These are phyloP conservation scores for Sphenostylis stenocarpa DNA, from an alignment of 306 rosid genomes.

Conservation along the genomic window DNA sequence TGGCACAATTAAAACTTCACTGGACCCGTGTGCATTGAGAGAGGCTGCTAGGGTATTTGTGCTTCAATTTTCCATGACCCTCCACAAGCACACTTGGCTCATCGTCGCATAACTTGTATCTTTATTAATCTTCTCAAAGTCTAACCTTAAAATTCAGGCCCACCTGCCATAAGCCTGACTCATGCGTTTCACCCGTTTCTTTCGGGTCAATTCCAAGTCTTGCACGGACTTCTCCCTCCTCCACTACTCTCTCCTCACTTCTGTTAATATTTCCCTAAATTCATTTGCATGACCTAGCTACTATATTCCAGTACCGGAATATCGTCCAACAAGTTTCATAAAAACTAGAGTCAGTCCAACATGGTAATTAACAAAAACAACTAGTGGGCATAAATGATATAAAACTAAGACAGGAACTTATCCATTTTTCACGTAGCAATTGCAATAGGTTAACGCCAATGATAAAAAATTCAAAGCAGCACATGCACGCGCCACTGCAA, in stretches of 20 bases:
- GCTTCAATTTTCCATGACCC: conserved; percentile 53
- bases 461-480: not conserved
- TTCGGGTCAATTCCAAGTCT: conserved; percentile 33
- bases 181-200: conserved; percentile 50
- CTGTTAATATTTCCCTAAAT: not conserved
- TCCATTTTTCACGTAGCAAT: not conserved
- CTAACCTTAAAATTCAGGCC: conserved; percentile 38
- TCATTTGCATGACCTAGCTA: no score
- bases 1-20: conserved; percentile 30
- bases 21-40: conserved; percentile 31
- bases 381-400: not conserved
- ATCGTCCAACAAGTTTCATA: not conserved
- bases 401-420: not conserved
- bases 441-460: not conserved
- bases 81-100: conserved; percentile 50
- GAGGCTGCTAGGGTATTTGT: not conserved
- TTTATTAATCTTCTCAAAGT: conserved; percentile 35
- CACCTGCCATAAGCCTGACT: conserved; percentile 34
- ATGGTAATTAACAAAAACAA: not conserved
- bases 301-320: not conserved
- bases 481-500: not conserved
- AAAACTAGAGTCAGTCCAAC: not conserved
- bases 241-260: not conserved
- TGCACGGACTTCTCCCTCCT: not conserved
- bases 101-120: conserved; percentile 33